phyloP scores from a whole-genome alignment of 345 rosid genomes.

The Chamaenerion angustifolium region DNA sequence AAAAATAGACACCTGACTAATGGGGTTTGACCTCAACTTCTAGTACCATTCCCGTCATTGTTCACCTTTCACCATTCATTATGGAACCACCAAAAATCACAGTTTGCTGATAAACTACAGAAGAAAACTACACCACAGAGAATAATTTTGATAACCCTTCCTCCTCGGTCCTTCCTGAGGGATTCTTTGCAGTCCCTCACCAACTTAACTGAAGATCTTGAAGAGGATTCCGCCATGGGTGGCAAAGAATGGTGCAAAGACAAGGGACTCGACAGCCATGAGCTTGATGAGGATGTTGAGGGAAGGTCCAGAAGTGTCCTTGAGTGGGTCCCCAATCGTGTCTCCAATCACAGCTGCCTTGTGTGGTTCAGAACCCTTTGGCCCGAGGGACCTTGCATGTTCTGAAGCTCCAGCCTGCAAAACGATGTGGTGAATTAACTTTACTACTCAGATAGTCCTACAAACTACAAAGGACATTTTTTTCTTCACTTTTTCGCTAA shows the following conservation, averaged over 20 bases:
- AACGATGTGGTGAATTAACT: neutral
- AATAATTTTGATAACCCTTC: neutral
- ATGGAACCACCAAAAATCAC: neutral
- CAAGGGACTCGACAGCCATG: conserved; percentile 37
- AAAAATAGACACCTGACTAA: too few species aligned
- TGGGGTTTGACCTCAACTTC: too few species aligned
- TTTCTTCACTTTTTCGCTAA: neutral
- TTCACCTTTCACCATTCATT: neutral
- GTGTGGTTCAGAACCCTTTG: conserved; percentile 15
- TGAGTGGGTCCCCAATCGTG: conserved; percentile 12
- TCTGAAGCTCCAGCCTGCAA: conserved; percentile 14
- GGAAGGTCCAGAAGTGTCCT: conserved; percentile 26
- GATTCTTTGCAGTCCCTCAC: neutral
- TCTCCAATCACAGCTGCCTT: conserved; percentile 17
- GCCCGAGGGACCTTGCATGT: conserved; percentile 13
- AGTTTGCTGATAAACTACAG: neutral
- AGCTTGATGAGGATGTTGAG: conserved; percentile 36
- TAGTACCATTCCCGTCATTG: too few species aligned
- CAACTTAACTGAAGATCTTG: conserved; percentile 13
- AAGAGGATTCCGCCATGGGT: conserved; percentile 31
- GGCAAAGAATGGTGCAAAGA: conserved; percentile 37
- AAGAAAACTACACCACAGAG: neutral
- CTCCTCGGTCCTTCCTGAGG: too few species aligned
- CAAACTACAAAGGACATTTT: too few species aligned
- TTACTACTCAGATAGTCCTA: too few species aligned